Evolutionary conservation across 257 asterid species (phyloP).

Genomic region (Thymus quinquecostatus): DNA sequence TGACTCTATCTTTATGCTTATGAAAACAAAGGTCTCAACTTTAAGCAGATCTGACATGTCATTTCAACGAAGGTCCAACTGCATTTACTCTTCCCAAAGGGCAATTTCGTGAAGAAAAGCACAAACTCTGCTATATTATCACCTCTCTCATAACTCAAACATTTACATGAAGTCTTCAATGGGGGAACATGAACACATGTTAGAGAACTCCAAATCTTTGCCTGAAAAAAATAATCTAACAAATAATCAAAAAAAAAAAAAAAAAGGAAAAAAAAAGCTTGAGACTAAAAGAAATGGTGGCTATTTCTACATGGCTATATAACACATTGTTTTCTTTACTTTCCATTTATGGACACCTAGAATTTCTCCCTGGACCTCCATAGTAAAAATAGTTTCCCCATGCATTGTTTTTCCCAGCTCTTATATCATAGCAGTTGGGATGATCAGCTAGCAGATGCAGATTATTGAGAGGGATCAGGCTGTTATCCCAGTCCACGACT

Average conservation of each 20-base stretch:
- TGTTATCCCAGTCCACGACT: constrained; percentile 94
- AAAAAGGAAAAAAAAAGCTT: background rate
- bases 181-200: constrained; percentile 37
- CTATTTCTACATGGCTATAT: constrained; percentile 41
- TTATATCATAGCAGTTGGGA: constrained; percentile 75
- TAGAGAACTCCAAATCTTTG: constrained; percentile 28
- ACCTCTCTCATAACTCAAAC: constrained; percentile 36
- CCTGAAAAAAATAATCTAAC: constrained; percentile 44
- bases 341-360: constrained; percentile 58
- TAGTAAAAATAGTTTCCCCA: constrained; percentile 94
- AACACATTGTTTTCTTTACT: background rate
- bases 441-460: constrained; percentile 90
- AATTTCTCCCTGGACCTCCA: constrained; percentile 92
- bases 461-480: constrained; percentile 66
- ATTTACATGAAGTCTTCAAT: constrained; percentile 48
- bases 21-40: background rate
- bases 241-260: constrained; percentile 34
- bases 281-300: constrained; percentile 1
- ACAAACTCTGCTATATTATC: constrained; percentile 31
- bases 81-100: background rate
- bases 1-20: background rate
- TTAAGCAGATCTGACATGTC: background rate
- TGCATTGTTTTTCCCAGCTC: constrained; percentile 78
- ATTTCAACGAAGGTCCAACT: background rate
- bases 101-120: background rate